A percentile compares a stretch with the other conserved stretches of the same genome.
Conservation (phyloP, 2,329 filamentous ascomycete species). For the Aspergillus awamori region DNA sequence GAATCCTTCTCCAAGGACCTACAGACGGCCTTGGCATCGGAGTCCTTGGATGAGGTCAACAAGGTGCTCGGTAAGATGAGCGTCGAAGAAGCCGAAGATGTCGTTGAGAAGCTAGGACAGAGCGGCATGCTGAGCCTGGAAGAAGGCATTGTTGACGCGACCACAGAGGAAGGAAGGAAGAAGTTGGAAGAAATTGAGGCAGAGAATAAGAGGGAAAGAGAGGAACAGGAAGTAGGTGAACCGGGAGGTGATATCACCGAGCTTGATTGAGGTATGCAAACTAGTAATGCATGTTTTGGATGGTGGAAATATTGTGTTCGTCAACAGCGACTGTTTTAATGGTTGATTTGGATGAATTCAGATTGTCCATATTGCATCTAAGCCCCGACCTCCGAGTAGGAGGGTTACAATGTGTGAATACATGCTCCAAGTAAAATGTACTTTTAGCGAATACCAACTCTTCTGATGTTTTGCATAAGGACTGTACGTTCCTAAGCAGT, state of each 20-base stretch:
- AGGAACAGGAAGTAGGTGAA: slow-evolving; percentile 53
- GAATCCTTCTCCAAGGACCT: slow-evolving; percentile 81
- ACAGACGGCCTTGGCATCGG: slow-evolving; percentile 80
- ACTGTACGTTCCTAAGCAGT: neutral
- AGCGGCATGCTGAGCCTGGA: slow-evolving; percentile 89
- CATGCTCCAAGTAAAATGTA: neutral
- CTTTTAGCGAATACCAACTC: neutral
- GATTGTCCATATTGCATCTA: neutral
- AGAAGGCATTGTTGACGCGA: slow-evolving; percentile 92
- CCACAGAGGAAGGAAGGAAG: slow-evolving; percentile 80
- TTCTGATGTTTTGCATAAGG: neutral
- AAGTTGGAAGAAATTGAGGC: slow-evolving; percentile 75
- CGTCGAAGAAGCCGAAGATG: slow-evolving; percentile 81
- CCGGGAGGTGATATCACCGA: slow-evolving; percentile 53
- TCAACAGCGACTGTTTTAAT: neutral
- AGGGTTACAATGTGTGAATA: neutral
- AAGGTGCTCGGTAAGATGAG: slow-evolving; percentile 86
- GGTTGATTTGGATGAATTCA: neutral
- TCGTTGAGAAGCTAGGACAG: slow-evolving; percentile 78
- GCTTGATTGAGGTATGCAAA: slow-evolving; percentile 30
- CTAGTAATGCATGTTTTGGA: neutral
- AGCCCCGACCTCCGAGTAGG: neutral
- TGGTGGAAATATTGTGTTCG: neutral
- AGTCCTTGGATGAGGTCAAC: slow-evolving; percentile 86
- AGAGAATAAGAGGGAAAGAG: slow-evolving; percentile 42